Evolutionary conservation across 1,284 basidiomycete genomes (phyloP), one percentile per base, ranked within the genome.

Genomic region (Athelia sp.): DNA sequence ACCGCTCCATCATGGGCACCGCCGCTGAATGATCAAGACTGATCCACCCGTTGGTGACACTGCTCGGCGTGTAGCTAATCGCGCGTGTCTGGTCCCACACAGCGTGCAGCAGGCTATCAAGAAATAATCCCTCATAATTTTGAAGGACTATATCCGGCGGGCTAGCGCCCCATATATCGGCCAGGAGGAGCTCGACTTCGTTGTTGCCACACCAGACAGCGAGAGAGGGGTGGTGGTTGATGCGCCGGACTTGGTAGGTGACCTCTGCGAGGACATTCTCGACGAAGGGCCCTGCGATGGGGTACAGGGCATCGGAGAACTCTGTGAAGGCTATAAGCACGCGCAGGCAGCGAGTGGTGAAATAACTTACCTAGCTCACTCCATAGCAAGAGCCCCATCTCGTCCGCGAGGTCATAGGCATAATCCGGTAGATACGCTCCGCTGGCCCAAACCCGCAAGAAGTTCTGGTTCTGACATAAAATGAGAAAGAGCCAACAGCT

Each of bases 201-300:
- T 73, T 72, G 32, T 71, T 71, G n/a, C 71, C 72, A 6, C 70
- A 70, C 72, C 72, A 73, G 47, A 70, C 68, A 15, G 64, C 70
- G 49, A 66, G 66, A 55, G 69, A 71, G 15, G 74, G 69, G 52
- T 76, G 74, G 32, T 63, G 56, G 47, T 71, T 71, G 42, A 71
- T 55, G 2, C 69, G 51, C n/a, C 67, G 54, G 21, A 75, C 67
- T 49, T 74, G 72, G 61, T 76, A 67, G 24, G 62, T 58, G 15
- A 74, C 67, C 58, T 76, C 74, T 2, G 63, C 62, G 15, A 65
- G 62, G 45, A 73, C 62, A 15, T 64, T 66, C 19, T 65, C 61
- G 3, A 76, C 50, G 18, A 75, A 56, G 51, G 62, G 70, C 50
- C 57, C 55, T 43, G 73, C 65, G 50, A 70, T 63, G 1, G 72